Percentiles rank a stretch among this genome's conserved stretches.
phyloP scores from a whole-genome alignment of 169 alveolate species.

The Theileria parva region DNA sequence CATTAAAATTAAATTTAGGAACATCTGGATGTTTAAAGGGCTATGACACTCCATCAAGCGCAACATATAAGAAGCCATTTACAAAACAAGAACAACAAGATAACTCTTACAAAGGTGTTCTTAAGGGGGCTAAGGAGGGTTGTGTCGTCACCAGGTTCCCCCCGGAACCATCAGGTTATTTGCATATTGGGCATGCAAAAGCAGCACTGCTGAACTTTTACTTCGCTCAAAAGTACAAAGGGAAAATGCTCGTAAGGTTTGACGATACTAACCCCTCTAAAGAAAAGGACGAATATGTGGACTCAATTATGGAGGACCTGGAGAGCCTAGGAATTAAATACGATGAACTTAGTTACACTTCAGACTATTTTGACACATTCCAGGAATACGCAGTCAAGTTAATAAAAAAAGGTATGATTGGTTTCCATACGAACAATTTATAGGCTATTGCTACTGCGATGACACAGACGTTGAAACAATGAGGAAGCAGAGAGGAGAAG shows the following conservation, averaged over 20 bases:
- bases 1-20: background rate
- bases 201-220: constrained; percentile 96
- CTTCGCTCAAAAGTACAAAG: constrained; percentile 93
- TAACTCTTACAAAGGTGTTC: constrained; percentile 75
- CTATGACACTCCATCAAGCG: constrained; percentile 1
- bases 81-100: constrained; percentile 59
- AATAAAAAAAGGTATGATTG: constrained; percentile 74
- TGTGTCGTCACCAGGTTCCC: constrained; percentile 98
- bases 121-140: constrained; percentile 91
- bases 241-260: constrained; percentile 93
- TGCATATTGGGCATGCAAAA: constrained; percentile 98
- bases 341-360: constrained; percentile 89
- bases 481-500: constrained; percentile 95
- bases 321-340: constrained; percentile 86
- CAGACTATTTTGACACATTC: constrained; percentile 91
- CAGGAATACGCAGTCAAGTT: constrained; percentile 85
- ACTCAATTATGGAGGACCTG: constrained; percentile 90
- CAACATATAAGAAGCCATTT: constrained; percentile 48
- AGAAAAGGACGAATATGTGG: constrained; percentile 95
- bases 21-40: background rate
- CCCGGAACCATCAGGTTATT: constrained; percentile 99
- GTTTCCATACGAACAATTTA: background rate
- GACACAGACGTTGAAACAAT: constrained; percentile 94
- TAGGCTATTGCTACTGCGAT: constrained; percentile 94
- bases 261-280: constrained; percentile 98